Conservation (phyloP, 2,329 filamentous ascomycete genomes). For the Aspergillus transmontanensis region DNA sequence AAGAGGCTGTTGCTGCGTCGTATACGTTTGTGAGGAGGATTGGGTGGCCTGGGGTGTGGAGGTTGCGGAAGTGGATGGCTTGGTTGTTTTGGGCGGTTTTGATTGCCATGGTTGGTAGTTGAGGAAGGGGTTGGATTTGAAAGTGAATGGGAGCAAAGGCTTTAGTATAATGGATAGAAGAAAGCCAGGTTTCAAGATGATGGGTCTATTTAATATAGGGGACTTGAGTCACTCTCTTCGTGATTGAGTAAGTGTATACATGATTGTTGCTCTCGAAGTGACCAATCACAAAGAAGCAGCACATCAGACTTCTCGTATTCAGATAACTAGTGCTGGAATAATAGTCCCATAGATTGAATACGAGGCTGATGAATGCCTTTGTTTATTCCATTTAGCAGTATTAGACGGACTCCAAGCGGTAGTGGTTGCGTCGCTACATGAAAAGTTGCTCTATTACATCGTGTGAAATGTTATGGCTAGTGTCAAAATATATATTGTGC, state of each 20-base stretch:
- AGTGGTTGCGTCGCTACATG: too few species aligned
- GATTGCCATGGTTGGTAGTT: background rate
- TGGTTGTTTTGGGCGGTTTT: slow-evolving; percentile 17
- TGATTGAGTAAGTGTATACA: background rate
- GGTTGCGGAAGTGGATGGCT: slow-evolving; percentile 40
- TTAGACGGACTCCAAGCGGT: too few species aligned
- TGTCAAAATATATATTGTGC: too few species aligned
- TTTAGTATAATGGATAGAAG: background rate
- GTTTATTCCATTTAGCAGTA: too few species aligned
- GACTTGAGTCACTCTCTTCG: slow-evolving; percentile 3
- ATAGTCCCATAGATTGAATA: too few species aligned
- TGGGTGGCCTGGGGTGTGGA: slow-evolving; percentile 56
- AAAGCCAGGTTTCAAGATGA: background rate
- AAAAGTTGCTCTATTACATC: too few species aligned
- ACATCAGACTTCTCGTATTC: background rate
- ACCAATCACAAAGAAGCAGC: slow-evolving; percentile 11
- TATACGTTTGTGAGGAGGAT: slow-evolving; percentile 60
- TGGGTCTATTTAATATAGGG: background rate
- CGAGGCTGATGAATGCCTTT: too few species aligned
- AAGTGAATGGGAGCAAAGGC: background rate
- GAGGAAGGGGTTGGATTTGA: background rate
- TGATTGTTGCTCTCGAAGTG: slow-evolving; percentile 18
- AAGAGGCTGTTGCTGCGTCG: slow-evolving; percentile 53
- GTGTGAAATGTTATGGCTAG: too few species aligned
- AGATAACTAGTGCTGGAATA: background rate